Percentiles rank a stretch among this genome's conserved stretches.
These are phyloP conservation scores for Yamadazyma conglobata DNA, from an alignment of 1,139 yeast genomes.

Conservation along the genomic window DNA sequence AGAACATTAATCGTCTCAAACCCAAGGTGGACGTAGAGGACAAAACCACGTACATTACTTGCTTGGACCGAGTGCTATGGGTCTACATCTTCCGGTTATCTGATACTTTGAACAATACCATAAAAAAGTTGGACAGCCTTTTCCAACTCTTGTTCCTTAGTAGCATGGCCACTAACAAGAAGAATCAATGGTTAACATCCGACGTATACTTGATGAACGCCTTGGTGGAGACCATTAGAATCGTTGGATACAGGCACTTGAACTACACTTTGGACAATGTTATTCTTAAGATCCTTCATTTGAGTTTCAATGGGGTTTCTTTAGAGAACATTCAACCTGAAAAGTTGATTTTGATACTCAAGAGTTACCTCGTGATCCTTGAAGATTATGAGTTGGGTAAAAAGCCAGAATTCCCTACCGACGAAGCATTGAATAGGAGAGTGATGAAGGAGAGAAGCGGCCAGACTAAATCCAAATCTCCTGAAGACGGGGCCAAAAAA, in stretches of 20 bases:
- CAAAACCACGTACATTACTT: slow-evolving; percentile 58
- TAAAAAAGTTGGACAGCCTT: slow-evolving; percentile 51
- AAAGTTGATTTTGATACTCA: slow-evolving; percentile 63
- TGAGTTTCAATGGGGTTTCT: slow-evolving; percentile 50
- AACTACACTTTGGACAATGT: slow-evolving; percentile 79
- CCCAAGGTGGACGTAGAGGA: slow-evolving; percentile 48
- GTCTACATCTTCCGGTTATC: slow-evolving; percentile 82
- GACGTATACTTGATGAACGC: slow-evolving; percentile 63
- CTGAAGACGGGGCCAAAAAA: slow-evolving; percentile 4
- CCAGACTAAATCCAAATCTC: slow-evolving; percentile 2
- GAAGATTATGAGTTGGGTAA: slow-evolving; percentile 55
- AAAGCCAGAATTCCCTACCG: slow-evolving; percentile 75
- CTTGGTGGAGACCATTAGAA: slow-evolving; percentile 65
- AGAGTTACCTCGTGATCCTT: slow-evolving; percentile 67
- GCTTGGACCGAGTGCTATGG: slow-evolving; percentile 79
- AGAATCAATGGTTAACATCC: slow-evolving; percentile 67
- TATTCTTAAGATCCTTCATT: slow-evolving; percentile 56
- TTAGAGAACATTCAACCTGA: slow-evolving; percentile 70
- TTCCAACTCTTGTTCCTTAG: slow-evolving; percentile 55
- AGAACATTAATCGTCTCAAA: slow-evolving; percentile 33
- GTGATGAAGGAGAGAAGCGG: slow-evolving; percentile 5
- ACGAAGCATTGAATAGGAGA: slow-evolving; percentile 40
- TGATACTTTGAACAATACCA: slow-evolving; percentile 83
- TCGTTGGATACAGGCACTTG: slow-evolving; percentile 75
- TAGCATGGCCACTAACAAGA: slow-evolving; percentile 43